Evolutionary conservation across 805 yeast genomes (phyloP).

Genomic region (Yarrowia sp.): DNA sequence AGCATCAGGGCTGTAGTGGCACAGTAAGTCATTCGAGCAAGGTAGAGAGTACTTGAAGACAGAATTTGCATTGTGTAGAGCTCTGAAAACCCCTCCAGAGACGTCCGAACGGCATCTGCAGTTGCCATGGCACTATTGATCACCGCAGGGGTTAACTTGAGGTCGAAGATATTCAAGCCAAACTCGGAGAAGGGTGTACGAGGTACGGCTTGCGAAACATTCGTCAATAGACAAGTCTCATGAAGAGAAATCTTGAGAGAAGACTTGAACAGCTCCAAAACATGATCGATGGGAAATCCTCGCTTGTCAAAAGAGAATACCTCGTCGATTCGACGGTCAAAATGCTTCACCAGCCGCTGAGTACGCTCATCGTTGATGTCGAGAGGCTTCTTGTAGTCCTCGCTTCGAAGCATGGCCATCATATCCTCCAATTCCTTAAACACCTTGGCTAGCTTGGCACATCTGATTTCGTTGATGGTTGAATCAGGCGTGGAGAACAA

Average conservation of each 20-base stretch:
- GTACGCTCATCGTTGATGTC: slow-evolving; percentile 40
- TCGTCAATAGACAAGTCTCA: slow-evolving; percentile 38
- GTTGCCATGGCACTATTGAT: slow-evolving; percentile 35
- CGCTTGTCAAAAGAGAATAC: slow-evolving; percentile 36
- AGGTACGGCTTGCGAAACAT: slow-evolving; percentile 32
- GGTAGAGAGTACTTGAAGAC: slow-evolving; percentile 47
- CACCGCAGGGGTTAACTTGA: slow-evolving; percentile 32
- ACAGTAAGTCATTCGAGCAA: slow-evolving; percentile 34
- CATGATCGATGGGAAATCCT: slow-evolving; percentile 39
- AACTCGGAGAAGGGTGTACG: slow-evolving; percentile 40
- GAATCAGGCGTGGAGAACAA: slow-evolving; percentile 43
- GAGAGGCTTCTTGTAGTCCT: slow-evolving; percentile 36
- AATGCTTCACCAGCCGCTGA: slow-evolving; percentile 45
- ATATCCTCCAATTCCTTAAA: slow-evolving; percentile 61
- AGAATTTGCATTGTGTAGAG: slow-evolving; percentile 44
- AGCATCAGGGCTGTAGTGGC: slow-evolving; percentile 37
- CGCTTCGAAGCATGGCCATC: slow-evolving; percentile 39
- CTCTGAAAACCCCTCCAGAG: slow-evolving; percentile 29
- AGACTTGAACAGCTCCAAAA: slow-evolving; percentile 48
- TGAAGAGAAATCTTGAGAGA: slow-evolving; percentile 47
- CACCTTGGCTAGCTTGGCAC: slow-evolving; percentile 59
- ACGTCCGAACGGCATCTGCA: slow-evolving; percentile 30
- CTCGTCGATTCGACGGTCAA: slow-evolving; percentile 47
- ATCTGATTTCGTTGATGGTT: slow-evolving; percentile 39
- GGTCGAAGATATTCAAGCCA: slow-evolving; percentile 32